Conservation (phyloP, 306 rosid genomes). For the Fagus sylvatica region DNA sequence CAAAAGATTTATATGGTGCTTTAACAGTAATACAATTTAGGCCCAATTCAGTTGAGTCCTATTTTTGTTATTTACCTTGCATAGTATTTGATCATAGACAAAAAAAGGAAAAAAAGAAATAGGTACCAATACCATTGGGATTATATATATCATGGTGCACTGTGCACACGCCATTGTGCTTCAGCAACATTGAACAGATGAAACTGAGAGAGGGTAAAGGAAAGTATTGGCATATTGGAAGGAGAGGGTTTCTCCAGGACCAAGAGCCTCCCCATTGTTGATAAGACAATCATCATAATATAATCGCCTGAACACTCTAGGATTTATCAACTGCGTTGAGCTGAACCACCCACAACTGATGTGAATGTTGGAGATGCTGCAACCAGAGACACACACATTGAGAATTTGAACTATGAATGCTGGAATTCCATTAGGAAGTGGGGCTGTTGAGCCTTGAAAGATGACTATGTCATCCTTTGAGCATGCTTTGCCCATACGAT, state of each 20-base stretch:
- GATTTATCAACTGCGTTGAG: constrained; percentile 55
- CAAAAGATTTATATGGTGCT: not conserved
- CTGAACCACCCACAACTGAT: constrained; percentile 73
- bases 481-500: constrained; percentile 38
- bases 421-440: constrained; percentile 63
- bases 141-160: not conserved
- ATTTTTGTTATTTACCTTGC: not conserved
- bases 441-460: constrained; percentile 42
- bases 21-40: not conserved
- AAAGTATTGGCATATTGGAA: constrained; percentile 59
- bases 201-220: constrained; percentile 54
- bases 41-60: not conserved
- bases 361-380: constrained; percentile 51
- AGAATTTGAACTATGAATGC: constrained; percentile 47
- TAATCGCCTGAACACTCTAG: constrained; percentile 43
- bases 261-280: constrained; percentile 46
- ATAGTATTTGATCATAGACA: not conserved
- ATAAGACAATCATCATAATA: constrained; percentile 57
- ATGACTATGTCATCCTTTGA: constrained; percentile 47
- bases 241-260: constrained; percentile 44
- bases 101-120: not conserved
- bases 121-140: not conserved
- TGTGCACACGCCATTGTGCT: not conserved
- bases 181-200: constrained; percentile 44
- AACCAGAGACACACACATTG: constrained; percentile 46